Conservation (phyloP, 2,329 filamentous ascomycete species). For the Coniochaeta prunicola region DNA sequence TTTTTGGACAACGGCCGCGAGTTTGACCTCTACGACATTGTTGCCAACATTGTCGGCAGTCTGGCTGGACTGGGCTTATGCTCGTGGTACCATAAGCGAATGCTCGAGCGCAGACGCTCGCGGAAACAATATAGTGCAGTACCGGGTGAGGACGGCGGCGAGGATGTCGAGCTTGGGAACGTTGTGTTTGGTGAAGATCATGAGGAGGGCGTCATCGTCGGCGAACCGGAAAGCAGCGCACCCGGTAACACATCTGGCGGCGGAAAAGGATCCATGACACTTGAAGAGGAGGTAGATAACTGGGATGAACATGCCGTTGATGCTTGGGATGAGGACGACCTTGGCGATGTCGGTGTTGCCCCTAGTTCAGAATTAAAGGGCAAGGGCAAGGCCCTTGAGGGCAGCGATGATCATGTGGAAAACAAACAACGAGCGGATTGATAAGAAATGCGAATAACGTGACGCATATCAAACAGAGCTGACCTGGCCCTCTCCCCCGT, state of each 20-base stretch:
- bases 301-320: constrained; percentile 80
- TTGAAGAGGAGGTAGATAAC: constrained; percentile 83
- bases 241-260: constrained; percentile 5
- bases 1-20: constrained; percentile 65
- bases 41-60: constrained; percentile 80
- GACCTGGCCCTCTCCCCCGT: too few relatives aligned
- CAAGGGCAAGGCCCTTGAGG: constrained; percentile 4
- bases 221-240: constrained; percentile 4
- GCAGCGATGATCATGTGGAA: constrained; percentile 8
- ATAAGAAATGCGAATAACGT: not conserved
- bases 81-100: constrained; percentile 89
- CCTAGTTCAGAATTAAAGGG: constrained; percentile 1
- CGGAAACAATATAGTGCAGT: constrained; percentile 54
- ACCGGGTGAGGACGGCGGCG: constrained; percentile 49
- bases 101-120: constrained; percentile 79
- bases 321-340: constrained; percentile 48
- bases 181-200: constrained; percentile 35
- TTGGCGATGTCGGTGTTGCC: constrained; percentile 16
- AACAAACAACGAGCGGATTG: constrained; percentile 22
- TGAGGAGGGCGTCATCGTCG: constrained; percentile 54
- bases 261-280: constrained; percentile 25
- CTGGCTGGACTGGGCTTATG: constrained; percentile 64
- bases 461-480: constrained; percentile 12
- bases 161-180: constrained; percentile 73
- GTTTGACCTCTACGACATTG: constrained; percentile 76